Conservation (phyloP, 768 basidiomycete species). For the Termitomyces bulborhizus region DNA sequence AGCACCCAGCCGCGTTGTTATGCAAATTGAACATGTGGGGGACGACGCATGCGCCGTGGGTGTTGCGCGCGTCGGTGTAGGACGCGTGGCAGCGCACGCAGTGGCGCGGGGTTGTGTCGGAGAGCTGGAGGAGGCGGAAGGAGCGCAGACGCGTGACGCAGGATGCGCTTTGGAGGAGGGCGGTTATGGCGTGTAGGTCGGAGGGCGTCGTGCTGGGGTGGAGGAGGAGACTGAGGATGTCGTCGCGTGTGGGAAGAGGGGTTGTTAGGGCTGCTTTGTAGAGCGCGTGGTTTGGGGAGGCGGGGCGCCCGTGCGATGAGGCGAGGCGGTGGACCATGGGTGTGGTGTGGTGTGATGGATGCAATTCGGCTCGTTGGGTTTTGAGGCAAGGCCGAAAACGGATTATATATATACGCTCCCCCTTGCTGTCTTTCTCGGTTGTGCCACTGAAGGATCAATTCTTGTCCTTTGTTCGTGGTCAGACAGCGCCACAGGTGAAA, state of each 20-base stretch:
- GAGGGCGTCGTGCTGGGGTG: neutral
- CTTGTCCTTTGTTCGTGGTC: neutral
- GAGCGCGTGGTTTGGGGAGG: neutral
- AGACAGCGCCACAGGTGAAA: neutral
- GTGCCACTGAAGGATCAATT: neutral
- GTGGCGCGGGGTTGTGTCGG: constrained; percentile 4
- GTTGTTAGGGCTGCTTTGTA: constrained; percentile 1
- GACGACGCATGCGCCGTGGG: constrained; percentile 4
- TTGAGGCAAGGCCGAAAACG: no score
- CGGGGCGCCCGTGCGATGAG: neutral
- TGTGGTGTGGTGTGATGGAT: no score
- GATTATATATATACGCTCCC: neutral
- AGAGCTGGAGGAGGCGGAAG: constrained; percentile 3
- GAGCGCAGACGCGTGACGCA: neutral
- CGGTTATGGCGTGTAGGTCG: constrained; percentile 3
- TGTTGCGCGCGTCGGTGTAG: constrained; percentile 8
- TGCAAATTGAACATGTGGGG: constrained; percentile 7
- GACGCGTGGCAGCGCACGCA: constrained; percentile 12
- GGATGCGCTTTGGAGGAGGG: constrained; percentile 2
- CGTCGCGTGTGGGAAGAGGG: constrained; percentile 1
- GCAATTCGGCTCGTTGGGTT: neutral
- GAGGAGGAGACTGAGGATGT: constrained; percentile 6
- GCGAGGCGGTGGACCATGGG: neutral
- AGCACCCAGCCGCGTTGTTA: neutral
- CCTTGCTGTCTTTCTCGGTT: neutral